Evolutionary conservation across 148 eudicot genomes (phyloP).

Genomic region (Nepenthes gracilis): DNA sequence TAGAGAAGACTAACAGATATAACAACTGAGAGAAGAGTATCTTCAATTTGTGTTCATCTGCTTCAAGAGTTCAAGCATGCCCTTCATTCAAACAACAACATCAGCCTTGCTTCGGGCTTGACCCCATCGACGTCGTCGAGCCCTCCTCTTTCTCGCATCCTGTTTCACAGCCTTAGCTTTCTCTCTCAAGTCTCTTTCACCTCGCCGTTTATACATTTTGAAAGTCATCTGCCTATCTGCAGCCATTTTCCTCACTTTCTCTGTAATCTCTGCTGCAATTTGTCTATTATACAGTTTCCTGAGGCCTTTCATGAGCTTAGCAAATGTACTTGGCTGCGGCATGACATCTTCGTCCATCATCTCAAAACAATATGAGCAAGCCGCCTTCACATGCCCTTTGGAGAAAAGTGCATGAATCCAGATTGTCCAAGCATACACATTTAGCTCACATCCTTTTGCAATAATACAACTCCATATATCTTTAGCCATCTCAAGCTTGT

Average conservation of each 20-base stretch:
- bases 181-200: slow-evolving; percentile 87
- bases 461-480: slow-evolving; percentile 75
- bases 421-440: slow-evolving; percentile 91
- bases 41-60: too few relatives aligned
- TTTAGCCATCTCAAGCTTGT: slow-evolving; percentile 69
- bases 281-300: slow-evolving; percentile 66
- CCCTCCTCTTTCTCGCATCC: slow-evolving; percentile 78
- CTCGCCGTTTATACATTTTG: slow-evolving; percentile 92
- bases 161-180: slow-evolving; percentile 56
- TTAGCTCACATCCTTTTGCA: slow-evolving; percentile 70
- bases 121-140: slow-evolving; percentile 48
- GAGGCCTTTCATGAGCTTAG: slow-evolving; percentile 81
- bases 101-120: slow-evolving; percentile 33
- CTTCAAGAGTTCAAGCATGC: background rate
- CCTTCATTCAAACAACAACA: slow-evolving; percentile 2
- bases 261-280: slow-evolving; percentile 93
- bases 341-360: slow-evolving; percentile 87
- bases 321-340: slow-evolving; percentile 89
- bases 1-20: too few relatives aligned
- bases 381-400: slow-evolving; percentile 82
- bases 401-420: slow-evolving; percentile 94
- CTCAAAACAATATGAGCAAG: slow-evolving; percentile 82
- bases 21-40: too few relatives aligned
- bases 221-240: slow-evolving; percentile 74
- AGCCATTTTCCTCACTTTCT: slow-evolving; percentile 89